These are phyloP conservation scores for Baeospora myosura DNA, from an alignment of 1,284 basidiomycete species.

Conservation along the genomic window DNA sequence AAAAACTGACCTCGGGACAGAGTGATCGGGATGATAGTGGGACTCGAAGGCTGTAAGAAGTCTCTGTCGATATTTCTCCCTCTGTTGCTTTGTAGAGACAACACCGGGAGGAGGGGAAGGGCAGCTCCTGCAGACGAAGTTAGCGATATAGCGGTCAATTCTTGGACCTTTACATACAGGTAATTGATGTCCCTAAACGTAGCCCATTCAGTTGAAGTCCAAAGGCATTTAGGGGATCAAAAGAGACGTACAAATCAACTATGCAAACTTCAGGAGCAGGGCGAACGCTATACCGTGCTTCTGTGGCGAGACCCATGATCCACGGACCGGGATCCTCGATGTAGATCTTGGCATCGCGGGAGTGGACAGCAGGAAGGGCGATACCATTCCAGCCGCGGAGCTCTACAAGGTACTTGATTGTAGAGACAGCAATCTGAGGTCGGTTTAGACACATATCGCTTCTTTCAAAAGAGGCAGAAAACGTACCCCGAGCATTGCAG, in stretches of 20 bases:
- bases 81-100: slow-evolving; percentile 75
- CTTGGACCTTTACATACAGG: slow-evolving; percentile 34
- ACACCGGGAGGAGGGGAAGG: slow-evolving; percentile 71
- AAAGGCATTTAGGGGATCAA: slow-evolving; percentile 5
- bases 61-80: slow-evolving; percentile 78
- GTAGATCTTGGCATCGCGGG: slow-evolving; percentile 85
- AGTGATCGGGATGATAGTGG: slow-evolving; percentile 78
- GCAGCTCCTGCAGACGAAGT: slow-evolving; percentile 45
- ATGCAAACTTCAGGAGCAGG: slow-evolving; percentile 80
- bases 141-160: not conserved
- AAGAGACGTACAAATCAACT: slow-evolving; percentile 73
- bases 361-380: slow-evolving; percentile 78
- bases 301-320: slow-evolving; percentile 87
- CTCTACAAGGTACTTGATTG: slow-evolving; percentile 89
- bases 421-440: slow-evolving; percentile 73
- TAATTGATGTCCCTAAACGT: slow-evolving; percentile 79
- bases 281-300: slow-evolving; percentile 74
- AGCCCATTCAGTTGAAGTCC: not conserved
- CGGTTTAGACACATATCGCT: not conserved
- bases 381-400: slow-evolving; percentile 92
- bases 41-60: slow-evolving; percentile 76
- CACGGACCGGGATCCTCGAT: slow-evolving; percentile 86
- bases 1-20: slow-evolving; percentile 59
- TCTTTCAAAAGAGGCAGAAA: not conserved
- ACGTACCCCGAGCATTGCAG: slow-evolving; percentile 81